Evolutionary conservation across 1,139 yeast genomes (phyloP).

Genomic region (Nakaseomyces bracarensis): DNA sequence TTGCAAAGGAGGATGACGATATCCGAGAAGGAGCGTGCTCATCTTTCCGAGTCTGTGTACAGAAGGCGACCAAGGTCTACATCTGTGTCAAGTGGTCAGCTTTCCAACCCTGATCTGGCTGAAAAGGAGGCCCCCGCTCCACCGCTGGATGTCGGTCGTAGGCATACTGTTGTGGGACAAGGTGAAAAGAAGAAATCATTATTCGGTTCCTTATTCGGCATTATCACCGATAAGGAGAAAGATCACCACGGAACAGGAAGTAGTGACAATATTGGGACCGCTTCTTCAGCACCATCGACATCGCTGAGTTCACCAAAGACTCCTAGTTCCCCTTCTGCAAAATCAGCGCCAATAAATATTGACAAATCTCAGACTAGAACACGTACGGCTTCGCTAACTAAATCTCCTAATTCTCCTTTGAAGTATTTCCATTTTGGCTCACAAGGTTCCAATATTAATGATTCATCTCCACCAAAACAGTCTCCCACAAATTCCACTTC

Average conservation of each 20-base stretch:
- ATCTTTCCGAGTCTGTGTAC: not conserved
- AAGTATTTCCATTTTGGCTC: slow-evolving; percentile 2
- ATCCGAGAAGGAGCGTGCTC: slow-evolving; percentile 2
- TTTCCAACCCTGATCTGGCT: not conserved
- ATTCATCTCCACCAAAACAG: not conserved
- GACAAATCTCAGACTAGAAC: not conserved
- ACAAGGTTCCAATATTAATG: not conserved
- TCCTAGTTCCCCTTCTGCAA: not conserved
- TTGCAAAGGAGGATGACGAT: not conserved
- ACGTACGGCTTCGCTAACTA: not conserved
- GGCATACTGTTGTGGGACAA: not conserved
- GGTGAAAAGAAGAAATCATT: slow-evolving; percentile 16
- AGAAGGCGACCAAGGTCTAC: slow-evolving; percentile 4
- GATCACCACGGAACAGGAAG: not conserved
- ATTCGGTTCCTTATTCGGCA: slow-evolving; percentile 17
- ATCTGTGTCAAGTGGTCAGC: not conserved
- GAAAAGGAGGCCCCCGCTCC: not conserved
- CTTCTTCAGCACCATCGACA: not conserved
- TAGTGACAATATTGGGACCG: not conserved
- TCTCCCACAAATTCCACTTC: not conserved
- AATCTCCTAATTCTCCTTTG: slow-evolving; percentile 3
- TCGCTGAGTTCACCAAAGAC: not conserved
- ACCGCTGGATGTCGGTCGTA: not conserved
- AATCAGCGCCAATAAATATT: not conserved
- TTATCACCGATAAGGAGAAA: slow-evolving; percentile 4